These are phyloP conservation scores for Plantago ovata DNA, from an alignment of 257 asterid genomes.

Conservation along the genomic window DNA sequence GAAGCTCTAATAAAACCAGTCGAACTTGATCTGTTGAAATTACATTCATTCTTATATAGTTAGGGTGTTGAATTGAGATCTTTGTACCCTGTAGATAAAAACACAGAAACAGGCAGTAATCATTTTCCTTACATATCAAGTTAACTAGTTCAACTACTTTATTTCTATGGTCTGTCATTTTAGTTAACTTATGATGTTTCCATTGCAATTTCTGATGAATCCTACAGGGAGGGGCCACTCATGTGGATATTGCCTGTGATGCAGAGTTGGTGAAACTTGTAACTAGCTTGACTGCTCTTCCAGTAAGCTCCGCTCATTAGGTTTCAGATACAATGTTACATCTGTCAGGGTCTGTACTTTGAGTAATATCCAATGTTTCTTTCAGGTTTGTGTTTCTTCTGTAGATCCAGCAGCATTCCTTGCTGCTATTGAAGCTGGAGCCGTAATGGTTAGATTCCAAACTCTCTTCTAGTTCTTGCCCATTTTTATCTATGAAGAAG, in stretches of 20 bases:
- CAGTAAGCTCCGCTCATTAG: conserved; percentile 38
- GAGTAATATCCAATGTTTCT: neutral
- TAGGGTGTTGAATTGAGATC: too few species aligned
- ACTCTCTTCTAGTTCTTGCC: neutral
- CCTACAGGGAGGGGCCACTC: conserved; percentile 91
- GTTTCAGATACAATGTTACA: neutral
- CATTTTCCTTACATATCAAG: too few species aligned
- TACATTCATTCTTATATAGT: too few species aligned
- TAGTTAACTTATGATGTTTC: neutral
- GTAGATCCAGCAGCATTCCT: conserved; percentile 80
- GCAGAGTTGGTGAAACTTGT: conserved; percentile 82
- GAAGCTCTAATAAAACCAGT: too few species aligned
- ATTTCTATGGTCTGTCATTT: neutral
- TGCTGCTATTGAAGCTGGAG: conserved; percentile 93
- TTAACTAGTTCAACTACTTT: too few species aligned
- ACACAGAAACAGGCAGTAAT: too few species aligned
- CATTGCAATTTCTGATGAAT: neutral
- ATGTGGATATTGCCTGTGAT: conserved; percentile 88
- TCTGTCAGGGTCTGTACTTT: neutral
- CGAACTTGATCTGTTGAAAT: too few species aligned
- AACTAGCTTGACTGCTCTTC: conserved; percentile 63
- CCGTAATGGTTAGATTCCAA: conserved; percentile 53
- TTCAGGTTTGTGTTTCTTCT: conserved; percentile 87
- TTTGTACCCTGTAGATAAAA: too few species aligned
- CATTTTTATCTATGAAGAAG: neutral